Base-by-base conservation (phyloP, 2,329 filamentous ascomycete genomes). In the Cordyceps cateniannulata region DNA sequence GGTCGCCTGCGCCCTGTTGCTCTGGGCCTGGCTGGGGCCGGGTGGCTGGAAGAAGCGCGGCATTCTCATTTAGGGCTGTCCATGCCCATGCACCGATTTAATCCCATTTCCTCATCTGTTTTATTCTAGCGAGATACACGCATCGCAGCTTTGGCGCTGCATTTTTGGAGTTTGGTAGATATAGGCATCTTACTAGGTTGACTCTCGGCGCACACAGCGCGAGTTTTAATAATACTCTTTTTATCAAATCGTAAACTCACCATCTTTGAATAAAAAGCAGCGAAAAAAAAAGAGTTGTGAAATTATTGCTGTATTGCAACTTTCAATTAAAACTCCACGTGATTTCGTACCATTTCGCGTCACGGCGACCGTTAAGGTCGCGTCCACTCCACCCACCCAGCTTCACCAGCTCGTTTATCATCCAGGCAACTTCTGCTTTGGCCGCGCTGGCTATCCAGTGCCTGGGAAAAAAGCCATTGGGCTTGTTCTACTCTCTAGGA, bases 21-120 rank as follows among this genome's bases (percentile, higher is more conserved):
- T 87, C 18, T 88, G 85, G 80, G 92, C 92, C 7, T 97, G 92
- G 93, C 88, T 88, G 72, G 90, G 90, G 1, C 83, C 76, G 60
- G 81, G 81, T 24, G 89, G 90, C 0, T 97, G 93, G 93, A 82
- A 81, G 64, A 82, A 82, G 68, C 83, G 90, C 62, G 90, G 90
- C 0, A 85, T 97, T 70, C 82, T 91, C 20, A 83, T 85, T 55
- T 81, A 72, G 63, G 29, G 22, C 45, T 25, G 32, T 5, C 22
- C 32, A 24, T 20, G 7, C 18, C 6, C 40, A 54, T 49, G 14
- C 22, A 9, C 20, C 32, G 16, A 27, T 48, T 49, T 10, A 27
- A 44, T 44, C 42, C 35, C 20, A 9, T 59, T 53, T 25, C 25
- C 22, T 49, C 18, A 1, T 44, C 20, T 18, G n/a, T 18, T 35